Evolutionary conservation across 148 eudicot genomes (phyloP).

Genomic region (Silene conica): DNA sequence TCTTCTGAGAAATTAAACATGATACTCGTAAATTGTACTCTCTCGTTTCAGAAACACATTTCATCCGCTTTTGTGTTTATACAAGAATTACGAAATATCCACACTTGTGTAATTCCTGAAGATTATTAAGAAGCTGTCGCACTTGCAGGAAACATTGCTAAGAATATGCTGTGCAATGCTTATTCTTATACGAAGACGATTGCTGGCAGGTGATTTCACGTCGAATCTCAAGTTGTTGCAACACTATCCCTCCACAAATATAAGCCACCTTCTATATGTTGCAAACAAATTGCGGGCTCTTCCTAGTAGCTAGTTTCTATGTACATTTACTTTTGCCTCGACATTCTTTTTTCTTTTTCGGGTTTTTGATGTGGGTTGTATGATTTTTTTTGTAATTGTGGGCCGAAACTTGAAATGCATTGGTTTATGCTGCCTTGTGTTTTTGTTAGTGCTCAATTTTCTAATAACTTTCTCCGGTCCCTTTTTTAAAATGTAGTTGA

Average conservation of each 20-base stretch:
- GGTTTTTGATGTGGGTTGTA: slow-evolving; percentile 22
- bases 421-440: slow-evolving; percentile 10
- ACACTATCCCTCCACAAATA: slow-evolving; percentile 79
- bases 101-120: background rate
- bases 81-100: background rate
- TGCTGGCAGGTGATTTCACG: slow-evolving; percentile 96
- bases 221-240: slow-evolving; percentile 90
- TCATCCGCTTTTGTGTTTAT: background rate
- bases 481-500: background rate
- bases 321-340: background rate
- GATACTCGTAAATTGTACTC: no score
- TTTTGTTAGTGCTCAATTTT: background rate
- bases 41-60: background rate
- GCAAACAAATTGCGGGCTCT: slow-evolving; percentile 78
- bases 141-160: slow-evolving; percentile 88
- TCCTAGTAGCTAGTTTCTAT: slow-evolving; percentile 33
- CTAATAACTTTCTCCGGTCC: background rate
- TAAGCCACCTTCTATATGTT: slow-evolving; percentile 86
- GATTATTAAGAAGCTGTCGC: slow-evolving; percentile 21
- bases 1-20: background rate
- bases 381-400: slow-evolving; percentile 27
- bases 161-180: slow-evolving; percentile 95
- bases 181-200: slow-evolving; percentile 74
- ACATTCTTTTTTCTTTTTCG: background rate
- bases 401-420: slow-evolving; percentile 2